A percentile compares a stretch with the other conserved stretches of the same genome.
Conservation (phyloP, 306 rosid species). For the Prunus fruticosa region DNA sequence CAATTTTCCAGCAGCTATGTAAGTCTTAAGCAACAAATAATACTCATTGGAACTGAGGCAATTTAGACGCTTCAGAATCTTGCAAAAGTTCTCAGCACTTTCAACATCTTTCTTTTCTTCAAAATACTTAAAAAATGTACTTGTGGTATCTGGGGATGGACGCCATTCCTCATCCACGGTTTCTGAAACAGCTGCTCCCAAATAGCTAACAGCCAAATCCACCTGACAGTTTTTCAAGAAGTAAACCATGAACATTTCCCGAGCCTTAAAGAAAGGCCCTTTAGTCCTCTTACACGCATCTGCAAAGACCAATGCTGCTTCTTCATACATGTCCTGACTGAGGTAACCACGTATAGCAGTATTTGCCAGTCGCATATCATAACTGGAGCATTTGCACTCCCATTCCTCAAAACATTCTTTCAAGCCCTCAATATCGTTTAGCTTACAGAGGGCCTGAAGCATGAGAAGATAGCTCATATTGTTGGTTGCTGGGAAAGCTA, state of each 20-base stretch:
- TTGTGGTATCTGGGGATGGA: conserved; percentile 36
- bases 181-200: conserved; percentile 50
- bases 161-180: conserved; percentile 36
- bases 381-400: conserved; percentile 50
- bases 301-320: conserved; percentile 53
- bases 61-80: conserved; percentile 49
- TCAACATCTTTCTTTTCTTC: conserved; percentile 55
- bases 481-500: conserved; percentile 43
- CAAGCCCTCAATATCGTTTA: conserved; percentile 59
- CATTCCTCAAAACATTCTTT: conserved; percentile 60
- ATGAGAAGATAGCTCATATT: conserved; percentile 57
- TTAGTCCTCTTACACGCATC: conserved; percentile 43
- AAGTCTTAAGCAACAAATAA: conserved; percentile 45
- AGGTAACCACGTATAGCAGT: conserved; percentile 53
- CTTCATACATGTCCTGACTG: conserved; percentile 47
- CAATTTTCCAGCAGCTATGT: conserved; percentile 36
- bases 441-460: conserved; percentile 67
- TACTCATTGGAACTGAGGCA: conserved; percentile 36
- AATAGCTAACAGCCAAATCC: conserved; percentile 52
- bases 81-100: conserved; percentile 52
- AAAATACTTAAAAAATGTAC: conserved; percentile 60
- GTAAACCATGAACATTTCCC: conserved; percentile 56
- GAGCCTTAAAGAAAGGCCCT: conserved; percentile 50
- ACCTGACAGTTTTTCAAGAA: conserved; percentile 41
- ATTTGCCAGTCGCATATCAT: conserved; percentile 53